Percentiles rank a stretch among this genome's conserved stretches.
phyloP scores from a whole-genome alignment of 306 rosid genomes.

The Echinosophora koreensis region DNA sequence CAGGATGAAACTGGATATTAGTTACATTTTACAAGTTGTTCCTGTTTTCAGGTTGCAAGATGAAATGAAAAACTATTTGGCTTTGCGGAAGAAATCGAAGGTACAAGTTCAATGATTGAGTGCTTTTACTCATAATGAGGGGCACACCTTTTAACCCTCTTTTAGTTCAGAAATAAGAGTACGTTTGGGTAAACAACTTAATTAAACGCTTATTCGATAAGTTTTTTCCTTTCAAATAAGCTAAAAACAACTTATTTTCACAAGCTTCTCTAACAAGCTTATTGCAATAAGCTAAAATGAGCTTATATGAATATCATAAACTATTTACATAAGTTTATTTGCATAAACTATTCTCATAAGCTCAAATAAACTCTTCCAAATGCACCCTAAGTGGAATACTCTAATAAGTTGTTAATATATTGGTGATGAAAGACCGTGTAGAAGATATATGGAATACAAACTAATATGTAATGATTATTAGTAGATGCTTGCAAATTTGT shows the following conservation, averaged over 20 bases:
- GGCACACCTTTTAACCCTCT: background rate
- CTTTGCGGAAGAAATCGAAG: slow-evolving; percentile 67
- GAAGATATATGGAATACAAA: background rate
- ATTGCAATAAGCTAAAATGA: no score
- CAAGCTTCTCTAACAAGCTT: no score
- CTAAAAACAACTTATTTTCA: no score
- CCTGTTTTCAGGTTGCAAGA: slow-evolving; percentile 75
- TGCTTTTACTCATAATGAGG: slow-evolving; percentile 32
- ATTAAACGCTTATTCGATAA: no score
- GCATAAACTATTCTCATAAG: no score
- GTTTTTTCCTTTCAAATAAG: no score
- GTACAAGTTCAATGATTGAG: slow-evolving; percentile 58
- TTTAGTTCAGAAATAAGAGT: slow-evolving; percentile 7
- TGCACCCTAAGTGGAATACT: background rate
- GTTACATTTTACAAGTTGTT: slow-evolving; percentile 39
- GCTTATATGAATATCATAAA: no score
- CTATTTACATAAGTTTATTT: no score
- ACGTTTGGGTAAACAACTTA: no score
- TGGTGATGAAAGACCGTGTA: background rate
- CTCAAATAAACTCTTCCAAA: no score
- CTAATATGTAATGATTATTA: slow-evolving; percentile 7
- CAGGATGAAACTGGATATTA: slow-evolving; percentile 21
- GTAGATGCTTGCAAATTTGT: slow-evolving; percentile 13
- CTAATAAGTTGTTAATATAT: slow-evolving; percentile 14
- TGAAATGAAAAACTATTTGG: slow-evolving; percentile 78